phyloP scores from a whole-genome alignment of 129 eudicot genomes.

The Saposhnikovia divaricata region DNA sequence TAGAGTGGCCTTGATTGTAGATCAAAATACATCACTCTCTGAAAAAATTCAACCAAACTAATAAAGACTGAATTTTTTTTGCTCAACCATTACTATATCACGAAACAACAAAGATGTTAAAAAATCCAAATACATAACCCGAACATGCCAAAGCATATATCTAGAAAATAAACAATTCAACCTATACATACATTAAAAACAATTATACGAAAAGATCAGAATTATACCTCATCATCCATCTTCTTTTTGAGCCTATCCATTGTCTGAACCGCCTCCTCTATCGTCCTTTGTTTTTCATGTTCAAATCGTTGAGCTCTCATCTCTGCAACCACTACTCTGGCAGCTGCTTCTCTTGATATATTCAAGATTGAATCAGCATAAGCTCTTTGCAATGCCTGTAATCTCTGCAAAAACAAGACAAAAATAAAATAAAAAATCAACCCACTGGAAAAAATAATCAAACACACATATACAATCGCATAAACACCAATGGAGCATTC shows the following conservation, averaged over 20 bases:
- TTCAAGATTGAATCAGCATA: constrained; percentile 58
- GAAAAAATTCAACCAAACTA: background rate
- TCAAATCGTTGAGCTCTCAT: constrained; percentile 29
- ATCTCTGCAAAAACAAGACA: constrained; percentile 24
- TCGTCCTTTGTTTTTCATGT: constrained; percentile 29
- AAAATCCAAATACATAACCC: too few relatives aligned
- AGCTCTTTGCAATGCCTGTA: constrained; percentile 43
- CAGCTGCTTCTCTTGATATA: constrained; percentile 51
- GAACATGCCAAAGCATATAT: background rate
- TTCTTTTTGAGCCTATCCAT: constrained; percentile 41
- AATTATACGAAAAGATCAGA: background rate
- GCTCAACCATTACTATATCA: background rate
- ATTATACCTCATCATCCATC: constrained; percentile 45
- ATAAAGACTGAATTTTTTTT: background rate
- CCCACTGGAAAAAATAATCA: background rate
- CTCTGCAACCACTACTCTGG: constrained; percentile 41
- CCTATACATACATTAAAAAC: background rate
- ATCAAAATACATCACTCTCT: background rate
- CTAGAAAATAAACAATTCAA: background rate
- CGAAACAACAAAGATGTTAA: background rate
- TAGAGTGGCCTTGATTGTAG: background rate
- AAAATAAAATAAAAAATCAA: background rate
- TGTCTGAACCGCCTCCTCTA: constrained; percentile 41
- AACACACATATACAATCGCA: constrained; percentile 1
- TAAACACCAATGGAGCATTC: constrained; percentile 5